Evolutionary conservation across 495 filamentous ascomycete species (phyloP).

Genomic region (Neurospora sp.): DNA sequence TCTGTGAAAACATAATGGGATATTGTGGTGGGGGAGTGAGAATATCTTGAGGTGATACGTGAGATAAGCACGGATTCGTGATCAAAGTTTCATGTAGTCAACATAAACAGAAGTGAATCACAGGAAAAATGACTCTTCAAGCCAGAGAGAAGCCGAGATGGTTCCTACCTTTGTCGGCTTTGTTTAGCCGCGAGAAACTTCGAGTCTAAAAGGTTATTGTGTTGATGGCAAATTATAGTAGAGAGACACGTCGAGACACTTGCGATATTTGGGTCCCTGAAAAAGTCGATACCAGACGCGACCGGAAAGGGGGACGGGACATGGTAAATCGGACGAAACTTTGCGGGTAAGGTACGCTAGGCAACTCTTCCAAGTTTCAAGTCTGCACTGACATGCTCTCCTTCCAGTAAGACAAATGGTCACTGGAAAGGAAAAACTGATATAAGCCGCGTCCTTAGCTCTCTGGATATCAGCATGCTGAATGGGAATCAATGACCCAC

Average conservation of each 20-base stretch:
- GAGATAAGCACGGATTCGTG: not conserved
- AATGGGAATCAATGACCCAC: too few relatives aligned
- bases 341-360: not conserved
- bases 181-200: not conserved
- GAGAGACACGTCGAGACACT: not conserved
- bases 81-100: not conserved
- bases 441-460: too few relatives aligned
- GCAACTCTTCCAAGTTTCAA: not conserved
- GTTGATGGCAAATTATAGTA: not conserved
- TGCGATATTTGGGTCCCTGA: not conserved
- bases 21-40: not conserved
- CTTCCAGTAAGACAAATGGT: too few relatives aligned
- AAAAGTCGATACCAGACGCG: not conserved
- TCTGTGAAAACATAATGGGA: not conserved
- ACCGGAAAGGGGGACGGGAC: not conserved
- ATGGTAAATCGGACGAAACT: not conserved
- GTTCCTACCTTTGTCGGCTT: not conserved
- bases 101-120: not conserved
- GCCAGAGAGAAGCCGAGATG: not conserved
- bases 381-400: not conserved
- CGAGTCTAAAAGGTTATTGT: not conserved
- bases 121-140: not conserved
- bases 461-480: too few relatives aligned
- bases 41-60: not conserved
- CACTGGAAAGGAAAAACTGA: too few relatives aligned